Evolutionary conservation across 2,329 filamentous ascomycete genomes (phyloP), one percentile per base, ranked within the genome.

Genomic region (Fusarium buharicum): DNA sequence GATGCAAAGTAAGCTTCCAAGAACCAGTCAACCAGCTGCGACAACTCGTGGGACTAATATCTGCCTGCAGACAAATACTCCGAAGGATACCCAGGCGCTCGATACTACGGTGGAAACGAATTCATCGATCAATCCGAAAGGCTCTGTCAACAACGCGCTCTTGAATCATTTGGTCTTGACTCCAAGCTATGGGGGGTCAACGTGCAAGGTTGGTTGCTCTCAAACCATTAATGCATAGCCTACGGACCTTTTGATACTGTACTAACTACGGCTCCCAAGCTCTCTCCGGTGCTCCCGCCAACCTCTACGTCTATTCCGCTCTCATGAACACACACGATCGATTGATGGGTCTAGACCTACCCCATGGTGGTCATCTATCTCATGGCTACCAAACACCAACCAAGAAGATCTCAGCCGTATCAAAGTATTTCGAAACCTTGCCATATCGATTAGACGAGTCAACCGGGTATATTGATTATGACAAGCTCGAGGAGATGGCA

Each of bases 401-500:
- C 49, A 92, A 90, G 78, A 94, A 93, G 85, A 98, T 99, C 76
- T 98, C 94, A n/a, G 93, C 93, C 72, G 89, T 99, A 67, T 98
- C 94, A 55, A 98, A 96, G 75, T 99, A 99, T 82, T 99, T 99
- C 76, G 95, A 99, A 82, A 99, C 95, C 31, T 82, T 99, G 63
- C 95, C 95, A 6, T 99, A 99, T 83, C 89, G 92, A 57, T 85
- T 98, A 50, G 87, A 97, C 80, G 91, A 96, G 74, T 84, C 88
- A 62, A 98, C 94, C 6, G 95, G 95, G 58, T 83, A 94, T 69
- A 99, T 99, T 73, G 93, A 99, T 82, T 99, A 99, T 78, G 89
- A 92, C 73, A 90, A 90, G 74, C 85, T 99, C 50, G 93, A 96
- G 78, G 88, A 96, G 76, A 84, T 93, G 60, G 94, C 95, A 45